Conservation (phyloP, 2,329 filamentous ascomycete species). For the Lachnellula hyalina region DNA sequence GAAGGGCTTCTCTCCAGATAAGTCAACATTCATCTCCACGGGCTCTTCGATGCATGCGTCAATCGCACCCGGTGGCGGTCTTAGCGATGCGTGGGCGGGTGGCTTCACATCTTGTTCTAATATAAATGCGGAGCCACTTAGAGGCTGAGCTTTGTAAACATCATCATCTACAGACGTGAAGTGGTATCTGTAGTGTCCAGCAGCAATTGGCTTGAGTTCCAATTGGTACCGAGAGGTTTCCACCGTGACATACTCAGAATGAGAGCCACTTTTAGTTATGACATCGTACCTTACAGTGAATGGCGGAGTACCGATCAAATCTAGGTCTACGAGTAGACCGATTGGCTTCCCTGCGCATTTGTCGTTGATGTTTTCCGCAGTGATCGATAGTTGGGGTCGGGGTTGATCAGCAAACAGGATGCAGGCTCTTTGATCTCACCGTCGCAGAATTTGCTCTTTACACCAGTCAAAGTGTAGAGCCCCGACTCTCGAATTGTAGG, state of each 20-base stretch:
- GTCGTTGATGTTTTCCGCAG: constrained; percentile 78
- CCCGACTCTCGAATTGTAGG: constrained; percentile 71
- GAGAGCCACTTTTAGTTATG: constrained; percentile 52
- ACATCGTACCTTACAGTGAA: constrained; percentile 79
- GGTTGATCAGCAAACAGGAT: constrained; percentile 88
- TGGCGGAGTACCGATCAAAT: constrained; percentile 86
- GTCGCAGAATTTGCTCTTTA: constrained; percentile 74
- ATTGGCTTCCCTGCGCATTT: constrained; percentile 94
- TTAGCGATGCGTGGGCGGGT: constrained; percentile 73
- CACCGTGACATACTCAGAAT: constrained; percentile 43
- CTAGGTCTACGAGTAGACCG: constrained; percentile 80
- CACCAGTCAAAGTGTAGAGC: constrained; percentile 76
- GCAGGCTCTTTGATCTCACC: constrained; percentile 91
- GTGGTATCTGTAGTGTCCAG: constrained; percentile 80
- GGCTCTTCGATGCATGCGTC: constrained; percentile 79
- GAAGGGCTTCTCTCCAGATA: constrained; percentile 83
- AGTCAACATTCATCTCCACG: constrained; percentile 65
- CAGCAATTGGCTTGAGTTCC: constrained; percentile 73
- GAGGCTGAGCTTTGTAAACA: constrained; percentile 65
- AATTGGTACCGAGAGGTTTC: constrained; percentile 75
- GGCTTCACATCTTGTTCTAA: constrained; percentile 92
- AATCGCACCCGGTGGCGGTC: constrained; percentile 47
- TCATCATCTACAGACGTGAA: constrained; percentile 78
- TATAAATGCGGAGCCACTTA: constrained; percentile 56
- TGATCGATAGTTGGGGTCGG: constrained; percentile 70